Evolutionary conservation across 2,329 filamentous ascomycete species (phyloP).

Genomic region (Didymellaceae sp.): DNA sequence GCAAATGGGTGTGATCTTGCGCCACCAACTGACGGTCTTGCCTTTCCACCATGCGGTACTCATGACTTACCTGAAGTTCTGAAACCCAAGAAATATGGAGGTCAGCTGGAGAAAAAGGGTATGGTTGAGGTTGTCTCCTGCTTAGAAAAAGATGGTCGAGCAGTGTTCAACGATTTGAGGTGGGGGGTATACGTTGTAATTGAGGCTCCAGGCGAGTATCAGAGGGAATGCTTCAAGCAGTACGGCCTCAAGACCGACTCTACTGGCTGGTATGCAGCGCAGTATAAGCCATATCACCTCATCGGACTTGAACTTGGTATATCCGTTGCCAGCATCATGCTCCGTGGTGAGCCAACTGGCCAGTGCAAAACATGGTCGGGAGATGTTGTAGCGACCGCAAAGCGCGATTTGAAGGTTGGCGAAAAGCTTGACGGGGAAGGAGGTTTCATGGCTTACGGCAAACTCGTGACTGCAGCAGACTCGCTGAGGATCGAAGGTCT

Average conservation of each 20-base stretch:
- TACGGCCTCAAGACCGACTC: slow-evolving; percentile 55
- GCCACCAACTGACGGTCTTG: slow-evolving; percentile 50
- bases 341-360: slow-evolving; percentile 55
- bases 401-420: slow-evolving; percentile 53
- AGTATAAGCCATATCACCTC: slow-evolving; percentile 58
- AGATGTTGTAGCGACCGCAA: slow-evolving; percentile 57
- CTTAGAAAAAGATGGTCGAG: slow-evolving; percentile 53
- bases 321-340: slow-evolving; percentile 55
- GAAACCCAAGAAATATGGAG: slow-evolving; percentile 52
- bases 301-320: slow-evolving; percentile 57
- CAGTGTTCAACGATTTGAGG: slow-evolving; percentile 50
- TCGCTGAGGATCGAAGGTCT: slow-evolving; percentile 53
- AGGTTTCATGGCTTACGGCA: slow-evolving; percentile 56
- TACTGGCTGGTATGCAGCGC: slow-evolving; percentile 52
- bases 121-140: slow-evolving; percentile 57
- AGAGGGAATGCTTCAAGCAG: slow-evolving; percentile 54
- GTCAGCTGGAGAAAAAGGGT: slow-evolving; percentile 50
- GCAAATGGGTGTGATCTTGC: slow-evolving; percentile 54
- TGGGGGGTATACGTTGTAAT: slow-evolving; percentile 58
- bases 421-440: slow-evolving; percentile 56
- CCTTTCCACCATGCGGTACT: slow-evolving; percentile 54
- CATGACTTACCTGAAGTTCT: slow-evolving; percentile 53
- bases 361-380: slow-evolving; percentile 54
- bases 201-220: slow-evolving; percentile 51
- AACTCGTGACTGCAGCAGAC: slow-evolving; percentile 50